Conservation (phyloP, 1,139 yeast species). For the Torulaspora globosa region DNA sequence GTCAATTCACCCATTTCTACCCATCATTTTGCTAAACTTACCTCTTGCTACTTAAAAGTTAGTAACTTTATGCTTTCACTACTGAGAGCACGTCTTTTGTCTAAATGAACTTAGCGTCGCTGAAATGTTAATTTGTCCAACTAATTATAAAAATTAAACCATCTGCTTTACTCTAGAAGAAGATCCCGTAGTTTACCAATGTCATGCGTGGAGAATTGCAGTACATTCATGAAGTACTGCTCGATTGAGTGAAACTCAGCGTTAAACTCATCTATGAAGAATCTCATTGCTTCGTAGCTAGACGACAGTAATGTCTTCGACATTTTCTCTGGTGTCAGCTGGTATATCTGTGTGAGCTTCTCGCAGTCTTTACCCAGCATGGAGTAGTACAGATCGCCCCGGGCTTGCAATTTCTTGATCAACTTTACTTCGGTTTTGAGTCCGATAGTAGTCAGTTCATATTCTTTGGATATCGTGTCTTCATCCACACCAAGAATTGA, state of each 20-base stretch:
- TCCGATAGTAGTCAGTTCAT: conserved; percentile 70
- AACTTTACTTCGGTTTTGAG: conserved; percentile 46
- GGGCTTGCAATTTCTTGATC: conserved; percentile 31
- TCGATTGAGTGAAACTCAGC: conserved; percentile 54
- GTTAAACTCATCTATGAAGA: conserved; percentile 50
- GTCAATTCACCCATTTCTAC: not conserved
- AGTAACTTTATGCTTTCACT: too few relatives aligned
- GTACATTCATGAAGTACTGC: conserved; percentile 45
- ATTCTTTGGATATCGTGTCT: conserved; percentile 64
- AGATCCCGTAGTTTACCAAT: conserved; percentile 44
- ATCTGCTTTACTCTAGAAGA: conserved; percentile 10
- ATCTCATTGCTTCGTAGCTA: conserved; percentile 68
- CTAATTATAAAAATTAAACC: not conserved
- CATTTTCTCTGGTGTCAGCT: conserved; percentile 31
- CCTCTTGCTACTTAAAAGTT: too few relatives aligned
- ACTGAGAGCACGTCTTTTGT: too few relatives aligned
- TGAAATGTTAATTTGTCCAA: not conserved
- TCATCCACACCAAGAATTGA: conserved; percentile 61
- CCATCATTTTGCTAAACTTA: too few relatives aligned
- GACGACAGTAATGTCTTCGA: conserved; percentile 57
- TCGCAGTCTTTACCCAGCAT: conserved; percentile 18
- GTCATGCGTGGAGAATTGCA: conserved; percentile 50
- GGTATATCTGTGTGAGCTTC: conserved; percentile 15
- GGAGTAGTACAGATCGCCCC: conserved; percentile 21
- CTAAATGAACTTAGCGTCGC: too few relatives aligned